phyloP scores from a whole-genome alignment of 345 rosid species.

The Theobroma cacao region DNA sequence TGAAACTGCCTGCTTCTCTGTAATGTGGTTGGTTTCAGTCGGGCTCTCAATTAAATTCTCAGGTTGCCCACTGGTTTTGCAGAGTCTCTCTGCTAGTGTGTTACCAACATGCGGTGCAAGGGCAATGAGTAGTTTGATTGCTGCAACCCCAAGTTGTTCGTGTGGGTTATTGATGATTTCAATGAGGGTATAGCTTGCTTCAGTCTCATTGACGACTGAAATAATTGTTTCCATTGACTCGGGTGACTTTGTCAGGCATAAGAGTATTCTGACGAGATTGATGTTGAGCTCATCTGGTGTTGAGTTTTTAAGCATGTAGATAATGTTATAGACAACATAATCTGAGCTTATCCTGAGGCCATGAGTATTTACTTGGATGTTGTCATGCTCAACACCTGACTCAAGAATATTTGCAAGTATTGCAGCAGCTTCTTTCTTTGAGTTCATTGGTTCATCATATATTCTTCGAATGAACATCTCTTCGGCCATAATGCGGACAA shows the following conservation, averaged over 20 bases:
- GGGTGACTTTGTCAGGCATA: slow-evolving; percentile 61
- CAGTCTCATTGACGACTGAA: slow-evolving; percentile 61
- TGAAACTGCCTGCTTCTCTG: slow-evolving; percentile 77
- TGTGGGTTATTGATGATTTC: slow-evolving; percentile 76
- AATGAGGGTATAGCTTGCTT: slow-evolving; percentile 63
- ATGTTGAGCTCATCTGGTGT: slow-evolving; percentile 66
- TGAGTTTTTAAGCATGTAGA: slow-evolving; percentile 69
- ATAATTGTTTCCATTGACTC: slow-evolving; percentile 49
- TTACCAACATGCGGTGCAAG: slow-evolving; percentile 70
- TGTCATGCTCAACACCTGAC: slow-evolving; percentile 61
- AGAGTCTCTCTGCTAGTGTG: slow-evolving; percentile 62
- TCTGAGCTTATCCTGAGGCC: slow-evolving; percentile 73
- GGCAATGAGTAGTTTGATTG: slow-evolving; percentile 59
- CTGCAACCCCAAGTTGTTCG: slow-evolving; percentile 61
- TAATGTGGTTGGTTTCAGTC: slow-evolving; percentile 37
- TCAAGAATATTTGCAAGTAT: slow-evolving; percentile 76
- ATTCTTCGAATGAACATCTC: slow-evolving; percentile 65
- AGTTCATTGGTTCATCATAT: slow-evolving; percentile 52
- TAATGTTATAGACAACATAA: slow-evolving; percentile 58
- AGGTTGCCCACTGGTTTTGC: slow-evolving; percentile 76
- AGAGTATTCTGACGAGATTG: slow-evolving; percentile 64
- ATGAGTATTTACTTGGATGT: slow-evolving; percentile 46
- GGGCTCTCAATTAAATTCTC: slow-evolving; percentile 55
- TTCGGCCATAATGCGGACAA: slow-evolving; percentile 59
- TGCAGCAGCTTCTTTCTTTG: slow-evolving; percentile 65